A percentile compares a stretch with the other conserved stretches of the same genome.
phyloP scores from a whole-genome alignment of 495 filamentous ascomycete genomes.

The Tetracladium marchalianum region DNA sequence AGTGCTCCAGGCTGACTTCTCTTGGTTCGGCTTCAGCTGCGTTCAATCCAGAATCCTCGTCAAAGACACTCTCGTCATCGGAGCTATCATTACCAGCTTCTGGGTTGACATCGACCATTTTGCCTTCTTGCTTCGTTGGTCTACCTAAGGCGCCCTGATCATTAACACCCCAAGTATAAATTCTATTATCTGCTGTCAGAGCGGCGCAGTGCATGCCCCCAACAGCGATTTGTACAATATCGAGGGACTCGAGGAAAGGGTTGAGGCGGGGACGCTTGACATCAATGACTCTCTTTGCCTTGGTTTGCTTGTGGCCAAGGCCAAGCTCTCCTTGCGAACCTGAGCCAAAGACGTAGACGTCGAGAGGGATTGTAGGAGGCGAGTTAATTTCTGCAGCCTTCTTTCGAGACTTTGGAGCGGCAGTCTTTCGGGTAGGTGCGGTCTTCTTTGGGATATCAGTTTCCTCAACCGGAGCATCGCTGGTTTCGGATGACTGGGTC shows the following conservation, averaged over 20 bases:
- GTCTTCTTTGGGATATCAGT: slow-evolving; percentile 7
- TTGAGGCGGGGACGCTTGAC: slow-evolving; percentile 48
- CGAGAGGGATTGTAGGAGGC: slow-evolving; percentile 24
- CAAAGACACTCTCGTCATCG: slow-evolving; percentile 39
- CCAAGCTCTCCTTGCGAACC: slow-evolving; percentile 45
- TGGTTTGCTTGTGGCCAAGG: slow-evolving; percentile 19
- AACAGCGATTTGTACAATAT: slow-evolving; percentile 49
- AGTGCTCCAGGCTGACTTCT: slow-evolving; percentile 32
- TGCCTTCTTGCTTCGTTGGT: slow-evolving; percentile 43
- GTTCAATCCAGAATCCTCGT: slow-evolving; percentile 41
- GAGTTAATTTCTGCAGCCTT: slow-evolving; percentile 26
- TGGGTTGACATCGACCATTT: slow-evolving; percentile 37
- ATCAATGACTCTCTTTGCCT: slow-evolving; percentile 35
- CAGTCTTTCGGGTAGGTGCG: not conserved
- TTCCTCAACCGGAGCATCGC: not conserved
- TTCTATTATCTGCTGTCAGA: slow-evolving; percentile 53
- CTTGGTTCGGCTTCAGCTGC: slow-evolving; percentile 48
- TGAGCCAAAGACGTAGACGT: slow-evolving; percentile 47
- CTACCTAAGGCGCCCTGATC: slow-evolving; percentile 58
- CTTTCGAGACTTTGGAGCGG: slow-evolving; percentile 11
- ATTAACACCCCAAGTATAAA: slow-evolving; percentile 67
- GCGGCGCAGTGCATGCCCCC: slow-evolving; percentile 61
- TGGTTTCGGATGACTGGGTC: not conserved
- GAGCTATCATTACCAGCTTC: slow-evolving; percentile 31
- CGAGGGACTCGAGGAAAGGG: slow-evolving; percentile 34